Percentiles rank a stretch among this genome's conserved stretches.
phyloP scores from a whole-genome alignment of 2,329 filamentous ascomycete genomes.

The Grosmannia huntii region DNA sequence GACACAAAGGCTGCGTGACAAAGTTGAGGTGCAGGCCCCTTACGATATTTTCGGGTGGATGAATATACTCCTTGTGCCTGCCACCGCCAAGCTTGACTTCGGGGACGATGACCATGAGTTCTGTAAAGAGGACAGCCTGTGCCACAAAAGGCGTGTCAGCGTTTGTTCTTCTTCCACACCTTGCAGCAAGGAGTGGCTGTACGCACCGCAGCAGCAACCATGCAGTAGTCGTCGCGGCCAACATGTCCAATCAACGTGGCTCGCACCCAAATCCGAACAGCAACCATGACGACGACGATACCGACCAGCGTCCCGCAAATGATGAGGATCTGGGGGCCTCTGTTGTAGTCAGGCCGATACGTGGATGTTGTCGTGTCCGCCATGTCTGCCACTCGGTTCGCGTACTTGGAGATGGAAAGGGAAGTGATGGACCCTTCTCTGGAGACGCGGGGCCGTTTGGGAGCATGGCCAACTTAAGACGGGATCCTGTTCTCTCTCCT shows the following conservation, averaged over 20 bases:
- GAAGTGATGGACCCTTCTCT: not conserved
- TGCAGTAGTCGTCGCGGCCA: slow-evolving; percentile 17
- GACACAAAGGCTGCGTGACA: slow-evolving; percentile 18
- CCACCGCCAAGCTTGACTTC: slow-evolving; percentile 17
- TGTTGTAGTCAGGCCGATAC: slow-evolving; percentile 14
- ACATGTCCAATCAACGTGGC: slow-evolving; percentile 14
- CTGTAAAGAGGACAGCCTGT: slow-evolving; percentile 14
- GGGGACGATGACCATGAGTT: slow-evolving; percentile 18
- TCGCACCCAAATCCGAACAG: slow-evolving; percentile 17
- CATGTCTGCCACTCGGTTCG: not conserved
- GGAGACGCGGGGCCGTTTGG: not conserved
- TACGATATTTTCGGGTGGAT: slow-evolving; percentile 12
- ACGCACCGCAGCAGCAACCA: slow-evolving; percentile 17
- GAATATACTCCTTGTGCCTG: slow-evolving; percentile 16
- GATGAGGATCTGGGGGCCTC: slow-evolving; percentile 19
- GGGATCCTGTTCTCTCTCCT: not conserved
- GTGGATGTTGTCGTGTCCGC: not conserved
- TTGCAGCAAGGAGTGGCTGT: too few species aligned
- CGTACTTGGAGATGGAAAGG: not conserved
- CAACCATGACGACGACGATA: slow-evolving; percentile 14
- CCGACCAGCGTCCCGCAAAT: slow-evolving; percentile 16
- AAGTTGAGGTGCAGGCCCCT: slow-evolving; percentile 19
- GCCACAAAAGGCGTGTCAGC: not conserved
- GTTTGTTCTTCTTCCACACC: too few species aligned
- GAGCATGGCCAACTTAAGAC: not conserved